Conservation (phyloP, 1,139 yeast species). For the Candida sp. region DNA sequence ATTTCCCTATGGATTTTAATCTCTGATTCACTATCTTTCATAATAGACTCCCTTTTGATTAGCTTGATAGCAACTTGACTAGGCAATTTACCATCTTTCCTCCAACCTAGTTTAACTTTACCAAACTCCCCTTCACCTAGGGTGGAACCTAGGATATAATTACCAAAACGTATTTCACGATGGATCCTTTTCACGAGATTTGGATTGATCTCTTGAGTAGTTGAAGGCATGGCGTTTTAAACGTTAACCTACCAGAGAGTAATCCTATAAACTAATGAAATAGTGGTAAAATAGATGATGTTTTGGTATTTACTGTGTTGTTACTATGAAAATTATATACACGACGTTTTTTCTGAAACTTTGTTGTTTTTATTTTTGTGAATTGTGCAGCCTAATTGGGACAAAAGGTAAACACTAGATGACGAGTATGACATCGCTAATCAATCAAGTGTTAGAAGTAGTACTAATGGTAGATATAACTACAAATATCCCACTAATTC, state of each 20-base stretch:
- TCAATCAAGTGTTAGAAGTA: background rate
- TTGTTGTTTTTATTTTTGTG: no score
- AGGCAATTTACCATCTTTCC: slow-evolving; percentile 73
- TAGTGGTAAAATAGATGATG: no score
- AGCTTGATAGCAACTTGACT: slow-evolving; percentile 93
- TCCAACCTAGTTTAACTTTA: slow-evolving; percentile 96
- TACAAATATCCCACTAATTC: no score
- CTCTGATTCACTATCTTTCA: slow-evolving; percentile 82
- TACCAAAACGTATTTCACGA: slow-evolving; percentile 74
- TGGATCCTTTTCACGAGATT: slow-evolving; percentile 26
- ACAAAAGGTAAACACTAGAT: background rate
- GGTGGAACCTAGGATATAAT: slow-evolving; percentile 86
- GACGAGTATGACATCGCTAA: background rate
- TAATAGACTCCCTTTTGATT: slow-evolving; percentile 80
- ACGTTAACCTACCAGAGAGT: no score
- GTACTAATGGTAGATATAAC: no score
- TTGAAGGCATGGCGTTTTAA: background rate
- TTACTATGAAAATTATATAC: background rate
- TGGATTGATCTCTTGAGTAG: slow-evolving; percentile 2
- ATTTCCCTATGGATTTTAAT: slow-evolving; percentile 91
- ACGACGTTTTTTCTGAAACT: background rate
- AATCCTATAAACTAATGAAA: no score
- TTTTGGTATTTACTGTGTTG: background rate
- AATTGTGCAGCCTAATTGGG: background rate
- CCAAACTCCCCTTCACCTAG: slow-evolving; percentile 99